A percentile compares a stretch with the other conserved stretches of the same genome.
These are phyloP conservation scores for Talaromyces amestolkiae DNA, from an alignment of 2,329 filamentous ascomycete species.

Conservation along the genomic window DNA sequence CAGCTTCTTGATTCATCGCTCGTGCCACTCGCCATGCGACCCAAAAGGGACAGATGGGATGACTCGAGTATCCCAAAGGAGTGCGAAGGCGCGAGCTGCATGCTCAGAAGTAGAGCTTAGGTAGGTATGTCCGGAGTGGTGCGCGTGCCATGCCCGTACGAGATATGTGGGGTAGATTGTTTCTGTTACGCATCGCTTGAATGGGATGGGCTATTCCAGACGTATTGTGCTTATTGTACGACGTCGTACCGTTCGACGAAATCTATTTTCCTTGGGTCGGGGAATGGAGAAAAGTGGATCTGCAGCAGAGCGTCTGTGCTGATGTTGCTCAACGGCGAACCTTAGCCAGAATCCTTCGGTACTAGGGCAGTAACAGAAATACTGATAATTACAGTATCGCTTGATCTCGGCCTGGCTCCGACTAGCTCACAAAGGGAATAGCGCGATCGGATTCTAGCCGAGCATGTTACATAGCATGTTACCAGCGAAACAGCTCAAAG, in stretches of 20 bases:
- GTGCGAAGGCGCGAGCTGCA: constrained; percentile 9
- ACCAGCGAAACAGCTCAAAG: background rate
- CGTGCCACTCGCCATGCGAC: background rate
- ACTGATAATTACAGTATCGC: constrained; percentile 8
- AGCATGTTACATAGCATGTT: background rate
- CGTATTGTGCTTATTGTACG: background rate
- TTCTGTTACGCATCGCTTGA: background rate
- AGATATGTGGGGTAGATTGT: constrained; percentile 1
- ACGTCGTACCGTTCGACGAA: background rate
- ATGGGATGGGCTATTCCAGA: background rate
- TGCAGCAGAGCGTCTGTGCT: constrained; percentile 7
- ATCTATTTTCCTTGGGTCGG: background rate
- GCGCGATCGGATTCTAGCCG: constrained; percentile 1
- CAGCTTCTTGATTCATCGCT: background rate
- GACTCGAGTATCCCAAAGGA: constrained; percentile 7
- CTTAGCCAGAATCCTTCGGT: background rate
- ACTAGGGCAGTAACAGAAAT: background rate
- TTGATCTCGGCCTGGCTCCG: constrained; percentile 6
- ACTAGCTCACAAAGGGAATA: background rate
- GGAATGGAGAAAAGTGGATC: constrained; percentile 4
- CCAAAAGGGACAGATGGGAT: constrained; percentile 3
- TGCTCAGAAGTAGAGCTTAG: background rate
- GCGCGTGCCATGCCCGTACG: background rate
- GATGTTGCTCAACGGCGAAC: constrained; percentile 14
- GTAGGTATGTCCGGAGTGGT: background rate